A percentile compares a stretch with the other conserved stretches of the same genome.
Conservation (phyloP, 106 monocot genomes). For the Ottelia alismoides region DNA sequence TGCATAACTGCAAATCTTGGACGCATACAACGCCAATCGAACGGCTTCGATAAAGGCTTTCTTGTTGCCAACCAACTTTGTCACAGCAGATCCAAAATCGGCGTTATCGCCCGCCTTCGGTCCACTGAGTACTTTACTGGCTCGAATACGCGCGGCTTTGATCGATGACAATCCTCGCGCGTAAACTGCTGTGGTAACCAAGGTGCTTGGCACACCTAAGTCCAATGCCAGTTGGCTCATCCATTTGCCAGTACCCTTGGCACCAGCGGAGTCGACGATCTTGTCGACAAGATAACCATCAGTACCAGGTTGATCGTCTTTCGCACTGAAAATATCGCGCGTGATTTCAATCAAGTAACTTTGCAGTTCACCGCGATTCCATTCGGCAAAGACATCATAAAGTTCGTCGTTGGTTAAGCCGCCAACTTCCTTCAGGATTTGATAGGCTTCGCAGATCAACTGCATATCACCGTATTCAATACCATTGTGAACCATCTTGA, state of each 20-base stretch:
- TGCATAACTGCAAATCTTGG: constrained; percentile 25
- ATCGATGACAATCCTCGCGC: constrained; percentile 8
- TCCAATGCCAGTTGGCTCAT: constrained; percentile 18
- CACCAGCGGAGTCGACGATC: constrained; percentile 21
- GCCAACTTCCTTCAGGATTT: constrained; percentile 14
- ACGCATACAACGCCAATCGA: constrained; percentile 18
- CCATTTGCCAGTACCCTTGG: constrained; percentile 28
- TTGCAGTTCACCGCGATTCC: constrained; percentile 19
- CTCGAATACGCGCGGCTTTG: constrained; percentile 14
- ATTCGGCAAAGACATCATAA: constrained; percentile 11
- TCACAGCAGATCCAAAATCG: background rate
- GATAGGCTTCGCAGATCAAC: constrained; percentile 23
- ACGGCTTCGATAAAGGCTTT: constrained; percentile 16
- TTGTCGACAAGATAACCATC: constrained; percentile 20
- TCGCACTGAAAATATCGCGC: constrained; percentile 15
- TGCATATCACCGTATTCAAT: constrained; percentile 31
- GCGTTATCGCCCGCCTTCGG: too few species aligned
- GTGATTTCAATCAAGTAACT: constrained; percentile 24
- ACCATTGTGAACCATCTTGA: constrained; percentile 33
- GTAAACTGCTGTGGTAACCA: too few species aligned
- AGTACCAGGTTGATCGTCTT: constrained; percentile 2
- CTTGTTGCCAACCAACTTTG: constrained; percentile 2
- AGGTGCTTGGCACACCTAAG: too few species aligned
- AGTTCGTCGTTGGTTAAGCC: constrained; percentile 15
- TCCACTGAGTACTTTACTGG: constrained; percentile 4